These are phyloP conservation scores for Gymnopus androsaceus DNA, from an alignment of 1,284 basidiomycete genomes.

Conservation along the genomic window DNA sequence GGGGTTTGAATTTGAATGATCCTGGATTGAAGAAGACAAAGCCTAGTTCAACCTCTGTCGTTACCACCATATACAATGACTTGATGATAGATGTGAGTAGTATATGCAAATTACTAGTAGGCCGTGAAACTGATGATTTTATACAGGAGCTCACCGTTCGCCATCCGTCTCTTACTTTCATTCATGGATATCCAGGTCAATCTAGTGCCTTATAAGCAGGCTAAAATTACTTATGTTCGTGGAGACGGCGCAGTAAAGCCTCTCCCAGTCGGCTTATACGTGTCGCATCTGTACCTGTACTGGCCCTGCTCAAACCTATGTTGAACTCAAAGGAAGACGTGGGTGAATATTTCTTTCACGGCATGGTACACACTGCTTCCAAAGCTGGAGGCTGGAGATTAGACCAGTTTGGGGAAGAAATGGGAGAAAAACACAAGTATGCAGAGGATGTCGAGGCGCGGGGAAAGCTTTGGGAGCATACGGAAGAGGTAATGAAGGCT, in stretches of 20 bases:
- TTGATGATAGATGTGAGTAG: conserved; percentile 22
- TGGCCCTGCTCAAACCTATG: not conserved
- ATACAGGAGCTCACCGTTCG: conserved; percentile 1
- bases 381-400: conserved; percentile 3
- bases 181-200: conserved; percentile 12
- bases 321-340: not conserved
- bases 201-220: too few relatives aligned
- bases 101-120: not conserved
- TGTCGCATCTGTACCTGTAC: not conserved
- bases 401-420: conserved; percentile 6
- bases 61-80: conserved; percentile 22
- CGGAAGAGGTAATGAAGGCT: conserved; percentile 5
- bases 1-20: conserved; percentile 18
- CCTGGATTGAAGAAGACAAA: conserved; percentile 22
- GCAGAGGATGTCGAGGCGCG: not conserved
- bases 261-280: conserved; percentile 1
- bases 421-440: conserved; percentile 1
- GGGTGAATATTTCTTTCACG: conserved; percentile 12
- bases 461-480: conserved; percentile 12
- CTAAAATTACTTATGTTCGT: too few relatives aligned
- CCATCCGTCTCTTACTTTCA: conserved; percentile 10
- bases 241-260: too few relatives aligned
- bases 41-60: conserved; percentile 14
- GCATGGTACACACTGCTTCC: conserved; percentile 3
- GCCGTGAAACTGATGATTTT: too few relatives aligned